phyloP scores from a whole-genome alignment of 2,329 filamentous ascomycete species.

The Ophiostoma piceae region DNA sequence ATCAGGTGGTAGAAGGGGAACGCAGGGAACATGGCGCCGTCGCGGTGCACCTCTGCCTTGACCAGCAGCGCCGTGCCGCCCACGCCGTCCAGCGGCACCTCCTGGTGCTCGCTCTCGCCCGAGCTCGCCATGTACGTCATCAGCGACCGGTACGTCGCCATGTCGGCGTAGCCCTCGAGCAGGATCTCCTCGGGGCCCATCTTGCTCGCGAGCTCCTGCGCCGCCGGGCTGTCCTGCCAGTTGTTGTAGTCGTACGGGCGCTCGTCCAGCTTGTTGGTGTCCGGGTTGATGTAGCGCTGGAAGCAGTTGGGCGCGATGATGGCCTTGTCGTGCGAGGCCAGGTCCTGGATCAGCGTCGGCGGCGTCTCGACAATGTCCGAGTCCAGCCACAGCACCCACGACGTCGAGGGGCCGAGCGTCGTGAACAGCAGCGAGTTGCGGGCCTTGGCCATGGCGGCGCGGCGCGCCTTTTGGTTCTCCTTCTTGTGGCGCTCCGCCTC shows the following conservation, averaged over 20 bases:
- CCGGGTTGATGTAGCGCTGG: conserved; percentile 70
- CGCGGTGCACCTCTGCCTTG: conserved; percentile 92
- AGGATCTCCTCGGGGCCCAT: conserved; percentile 92
- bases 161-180: conserved; percentile 85
- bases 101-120: conserved; percentile 51
- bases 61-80: conserved; percentile 89
- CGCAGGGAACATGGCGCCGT: conserved; percentile 96
- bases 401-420: conserved; percentile 81
- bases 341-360: conserved; percentile 77
- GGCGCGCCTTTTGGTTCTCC: conserved; percentile 76
- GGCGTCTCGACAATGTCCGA: conserved; percentile 88
- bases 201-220: conserved; percentile 65
- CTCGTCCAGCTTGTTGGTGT: conserved; percentile 64
- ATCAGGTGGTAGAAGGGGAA: conserved; percentile 96
- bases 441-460: conserved; percentile 86
- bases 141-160: conserved; percentile 83
- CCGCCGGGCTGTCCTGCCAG: conserved; percentile 85
- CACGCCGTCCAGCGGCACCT: conserved; percentile 82
- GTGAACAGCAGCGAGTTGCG: conserved; percentile 94
- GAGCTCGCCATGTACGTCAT: conserved; percentile 76
- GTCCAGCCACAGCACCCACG: conserved; percentile 97
- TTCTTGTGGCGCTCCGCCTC: conserved; percentile 90
- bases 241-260: conserved; percentile 96
- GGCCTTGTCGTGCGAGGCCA: conserved; percentile 81
- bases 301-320: conserved; percentile 94